Evolutionary conservation across 257 asterid species (phyloP), one percentile per base, ranked within the genome.

Genomic region (Solanum pimpinellifolium): DNA sequence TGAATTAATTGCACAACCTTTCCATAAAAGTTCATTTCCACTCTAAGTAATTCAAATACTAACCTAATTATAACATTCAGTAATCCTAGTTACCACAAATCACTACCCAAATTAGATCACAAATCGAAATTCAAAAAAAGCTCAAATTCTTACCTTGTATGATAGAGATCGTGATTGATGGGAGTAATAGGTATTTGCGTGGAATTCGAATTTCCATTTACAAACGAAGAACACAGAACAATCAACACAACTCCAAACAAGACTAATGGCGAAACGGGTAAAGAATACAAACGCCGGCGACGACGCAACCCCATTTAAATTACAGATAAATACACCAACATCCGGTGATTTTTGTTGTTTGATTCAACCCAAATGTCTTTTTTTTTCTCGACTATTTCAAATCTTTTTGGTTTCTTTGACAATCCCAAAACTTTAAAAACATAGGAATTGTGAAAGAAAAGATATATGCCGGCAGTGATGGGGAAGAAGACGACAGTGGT

Each of bases 101-200:
- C 81, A 76, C 59, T 76, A 76, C 56, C 60, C 60, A 76, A 42
- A 42, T 23, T 23, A 29, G 83, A 76, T 76, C 83, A 76, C 20
- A 47, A 68, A 86, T 70, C n/a, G 2, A 85, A 85, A 85, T 10
- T 7, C 23, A 23, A 33, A 20, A 46, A 49, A 70, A 12, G 23
- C 23, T 35, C 4, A 18, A 27, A 76, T 20, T 2, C 11, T 39
- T 66, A 93, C 99, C 99, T 94, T 85, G 98, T 91, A 85, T 96
- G 99, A 88, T 96, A 96, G 87, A 96, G 98, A 93, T 96, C 98
- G 89, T 85, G 94, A 91, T 96, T 95, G 92, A 96, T 92, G 70
- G 97, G 98, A 21, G 98, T 95, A 85, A 93, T 73, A 78, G 83
- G 49, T 88, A 89, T 56, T 62, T 78, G 78, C 5, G 92, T 87